Evolutionary conservation across 306 rosid genomes (phyloP), one percentile per base, ranked within the genome.

Genomic region (Prunus mira): DNA sequence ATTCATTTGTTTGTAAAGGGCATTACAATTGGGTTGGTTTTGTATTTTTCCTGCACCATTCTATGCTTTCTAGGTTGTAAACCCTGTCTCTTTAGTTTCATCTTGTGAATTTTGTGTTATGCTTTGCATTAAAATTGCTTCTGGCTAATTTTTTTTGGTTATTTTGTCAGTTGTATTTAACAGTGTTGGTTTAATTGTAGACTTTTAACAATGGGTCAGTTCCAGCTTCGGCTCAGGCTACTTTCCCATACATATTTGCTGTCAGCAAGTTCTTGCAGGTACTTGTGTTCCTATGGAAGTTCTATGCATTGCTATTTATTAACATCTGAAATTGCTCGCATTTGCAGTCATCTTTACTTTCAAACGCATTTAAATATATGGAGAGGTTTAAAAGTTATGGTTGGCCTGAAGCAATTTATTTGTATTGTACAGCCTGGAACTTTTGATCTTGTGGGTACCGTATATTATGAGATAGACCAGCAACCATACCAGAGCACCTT

Each of bases 191-290:
- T 67, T 46, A 41, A 75, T 71, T 81, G 65, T 88, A 95, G 97
- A 81, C 77, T 65, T 90, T 92, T 71, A 88, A 95, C 89, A 90
- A 86, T 68, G 93, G 88, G 20, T 72, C 92, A 12, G 91, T 95
- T 62, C 96, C 90, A 69, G 88, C 88, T 63, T 85, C 92, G 38
- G 81, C 91, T 24, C 98, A 95, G 83, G 97, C 96, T 79, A 83
- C 96, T 73, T 95, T 89, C 84, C 97, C 96, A 63, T 95, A 95
- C 84, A 18, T 78, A 70, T 95, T 95, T 86, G 84, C 91, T 60
- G 96, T 90, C 78, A 92, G 92, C 88, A 92, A 95, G 83, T 92
- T 75, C 85, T 82, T 95, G 91, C 98, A 95, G 98, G 97, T 95
- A 86, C 66, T 0, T 32, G 24, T 67, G 51, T 83, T 51, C 4